Base-by-base conservation (phyloP, 1,139 yeast genomes). In the Scheffersomyces insectosa region DNA sequence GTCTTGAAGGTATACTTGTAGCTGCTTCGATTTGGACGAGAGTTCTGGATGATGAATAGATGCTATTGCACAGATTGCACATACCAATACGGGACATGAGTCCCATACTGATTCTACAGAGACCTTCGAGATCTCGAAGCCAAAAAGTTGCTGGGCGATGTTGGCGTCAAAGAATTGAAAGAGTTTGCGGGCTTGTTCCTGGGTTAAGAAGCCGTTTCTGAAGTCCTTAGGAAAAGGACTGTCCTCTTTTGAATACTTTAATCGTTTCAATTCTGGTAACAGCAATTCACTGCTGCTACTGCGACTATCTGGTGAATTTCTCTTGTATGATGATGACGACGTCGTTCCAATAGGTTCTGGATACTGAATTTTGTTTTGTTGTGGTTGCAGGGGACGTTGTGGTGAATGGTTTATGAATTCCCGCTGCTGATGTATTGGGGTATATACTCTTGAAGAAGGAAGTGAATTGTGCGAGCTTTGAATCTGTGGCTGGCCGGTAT, bases 101-200 rank as follows among this genome's bases (percentile, higher is more conserved):
- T 66, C 62, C 88, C 88, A 82, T 7, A 81, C 68, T 2, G 62
- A 62, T 14, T 77, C 76, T 2, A 80, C 71, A 0, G 77, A 65
- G 42, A 81, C 72, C 42, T 72, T 68, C 1, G 83, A 72, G 3
- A 83, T 69, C 41, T 78, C 82, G 59, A 83, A 84, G 1, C 89
- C 89, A 63, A 82, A 83, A 35, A 84, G 63, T 52, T 83, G 88
- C 14, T 83, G 83, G 0, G 86, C 71, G 15, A 83, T 80, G 44
- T 81, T 75, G 3, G 70, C 60, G 51, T 80, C 77, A 55, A 84
- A 84, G 46, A 71, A 79, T 5, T 58, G 52, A 46, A 83, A 79
- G 12, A 83, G 63, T 25, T 70, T 76, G 23, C 62, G 57, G 0
- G 88, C 88, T 43, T 82, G 77, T 1, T 61, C 66, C 32, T 64